These are phyloP conservation scores for Fusarium citri DNA, from an alignment of 2,329 filamentous ascomycete species.

Conservation along the genomic window DNA sequence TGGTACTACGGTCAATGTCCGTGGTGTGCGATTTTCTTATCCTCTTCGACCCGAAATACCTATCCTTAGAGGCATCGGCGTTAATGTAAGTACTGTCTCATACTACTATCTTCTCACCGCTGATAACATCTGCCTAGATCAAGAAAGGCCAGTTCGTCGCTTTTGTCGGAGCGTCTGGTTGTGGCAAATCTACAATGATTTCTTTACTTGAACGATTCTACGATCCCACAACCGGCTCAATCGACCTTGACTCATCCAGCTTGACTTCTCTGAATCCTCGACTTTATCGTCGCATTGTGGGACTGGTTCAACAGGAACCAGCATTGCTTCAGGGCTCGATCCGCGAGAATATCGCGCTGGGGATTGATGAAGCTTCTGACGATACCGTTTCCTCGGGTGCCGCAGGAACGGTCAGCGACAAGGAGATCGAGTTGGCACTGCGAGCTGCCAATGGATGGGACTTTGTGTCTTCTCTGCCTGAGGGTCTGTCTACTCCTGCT, in stretches of 20 bases:
- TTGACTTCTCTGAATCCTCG: conserved; percentile 57
- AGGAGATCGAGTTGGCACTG: conserved; percentile 58
- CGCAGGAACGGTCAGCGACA: conserved; percentile 22
- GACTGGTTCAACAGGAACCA: conserved; percentile 49
- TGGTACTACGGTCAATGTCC: conserved; percentile 58
- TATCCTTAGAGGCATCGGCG: conserved; percentile 56
- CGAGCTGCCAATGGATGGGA: conserved; percentile 63
- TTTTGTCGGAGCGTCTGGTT: conserved; percentile 64
- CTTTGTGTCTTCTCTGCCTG: conserved; percentile 54
- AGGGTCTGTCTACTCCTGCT: conserved; percentile 68
- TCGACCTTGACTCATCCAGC: conserved; percentile 59
- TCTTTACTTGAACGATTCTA: conserved; percentile 62
- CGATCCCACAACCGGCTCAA: conserved; percentile 57
- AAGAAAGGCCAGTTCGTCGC: conserved; percentile 63
- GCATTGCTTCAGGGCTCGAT: not conserved
- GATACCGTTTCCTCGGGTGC: not conserved
- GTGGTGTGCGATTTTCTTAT: conserved; percentile 71
- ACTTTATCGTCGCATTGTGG: conserved; percentile 63
- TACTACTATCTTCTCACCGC: too few species aligned
- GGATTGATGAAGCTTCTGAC: conserved; percentile 30
- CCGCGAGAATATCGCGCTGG: conserved; percentile 26
- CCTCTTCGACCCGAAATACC: conserved; percentile 58
- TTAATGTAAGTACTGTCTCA: conserved; percentile 37
- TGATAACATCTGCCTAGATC: not conserved
- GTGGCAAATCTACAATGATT: conserved; percentile 72